Evolutionary conservation across 306 rosid species (phyloP), one percentile per base, ranked within the genome.

Genomic region (Arachis hypogaea): DNA sequence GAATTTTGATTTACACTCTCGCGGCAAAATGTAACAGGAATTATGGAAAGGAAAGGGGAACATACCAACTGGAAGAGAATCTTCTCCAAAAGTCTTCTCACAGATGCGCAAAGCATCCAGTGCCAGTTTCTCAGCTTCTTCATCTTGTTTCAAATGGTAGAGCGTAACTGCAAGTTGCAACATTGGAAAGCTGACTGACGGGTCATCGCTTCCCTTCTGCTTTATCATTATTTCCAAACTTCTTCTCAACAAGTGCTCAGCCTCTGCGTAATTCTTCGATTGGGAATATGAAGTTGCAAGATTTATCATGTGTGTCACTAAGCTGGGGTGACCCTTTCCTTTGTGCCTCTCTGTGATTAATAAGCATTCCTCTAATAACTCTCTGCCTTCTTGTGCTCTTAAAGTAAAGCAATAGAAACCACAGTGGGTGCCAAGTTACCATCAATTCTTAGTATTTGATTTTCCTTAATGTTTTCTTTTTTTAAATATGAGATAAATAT

Each of bases 351-450:
- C 98, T 8, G 84, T 83, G 52, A 89, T 88, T 81, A 85, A 73
- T 78, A 91, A 79, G 72, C 97, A 91, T 66, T 91, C 96, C 85
- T 88, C 93, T 47, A 93, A 83, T 63, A 93, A 61, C 69, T 79
- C 90, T 83, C 97, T 89, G 30, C 98, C 96, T 85, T 93, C 96
- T 75, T 88, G 80, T 68, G 91, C 96, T 80, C 97, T 91, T 76
- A 33, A 79, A 78, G 36, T 33, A 74, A 67, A 69, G 14, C 63
- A 84, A 64, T 3, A 46, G 9, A 78, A 69, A 63, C 59, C 67
- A 54, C 71, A 82, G 41, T 47, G 7, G 44, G 46, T 60, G 64
- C 60, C 28, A 42, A 70, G 66, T 59, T 66, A 69, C 66, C 58
- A 44, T 71, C 55, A 68, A 41, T 46, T 33, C 36, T 59, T 68